Conservation (phyloP, 2,329 filamentous ascomycete species). For the Colletotrichum tabaci region DNA sequence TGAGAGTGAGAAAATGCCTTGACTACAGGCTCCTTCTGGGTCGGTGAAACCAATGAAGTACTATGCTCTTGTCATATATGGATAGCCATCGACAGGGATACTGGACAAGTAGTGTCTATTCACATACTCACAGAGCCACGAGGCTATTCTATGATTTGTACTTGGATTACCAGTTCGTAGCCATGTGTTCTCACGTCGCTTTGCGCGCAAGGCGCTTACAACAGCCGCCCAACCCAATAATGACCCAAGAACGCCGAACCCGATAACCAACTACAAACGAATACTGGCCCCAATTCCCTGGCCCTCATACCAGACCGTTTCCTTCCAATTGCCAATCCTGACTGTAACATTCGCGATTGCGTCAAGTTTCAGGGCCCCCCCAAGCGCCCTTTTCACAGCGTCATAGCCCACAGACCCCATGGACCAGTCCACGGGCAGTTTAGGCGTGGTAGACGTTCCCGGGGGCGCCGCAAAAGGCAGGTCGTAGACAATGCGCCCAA, state of each 20-base stretch:
- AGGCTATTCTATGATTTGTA: constrained; percentile 2
- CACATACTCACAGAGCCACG: neutral
- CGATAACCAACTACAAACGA: constrained; percentile 57
- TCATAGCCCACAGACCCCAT: constrained; percentile 86
- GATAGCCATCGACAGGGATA: too few relatives aligned
- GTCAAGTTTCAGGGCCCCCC: constrained; percentile 84
- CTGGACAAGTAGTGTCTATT: neutral
- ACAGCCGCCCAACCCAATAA: constrained; percentile 13
- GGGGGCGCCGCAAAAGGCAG: constrained; percentile 83
- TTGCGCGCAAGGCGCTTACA: constrained; percentile 8
- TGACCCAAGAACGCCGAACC: constrained; percentile 23
- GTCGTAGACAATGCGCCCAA: constrained; percentile 84
- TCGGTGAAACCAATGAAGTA: neutral
- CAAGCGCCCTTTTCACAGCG: constrained; percentile 83
- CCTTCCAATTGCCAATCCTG: constrained; percentile 80
- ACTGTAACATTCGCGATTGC: constrained; percentile 83
- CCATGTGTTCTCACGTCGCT: neutral
- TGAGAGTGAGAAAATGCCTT: neutral
- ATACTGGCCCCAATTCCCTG: constrained; percentile 79
- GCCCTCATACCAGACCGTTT: constrained; percentile 79
- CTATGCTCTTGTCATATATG: neutral
- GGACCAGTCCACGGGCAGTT: constrained; percentile 86
- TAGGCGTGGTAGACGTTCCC: constrained; percentile 79
- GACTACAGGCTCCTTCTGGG: neutral
- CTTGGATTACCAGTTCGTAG: neutral